Base-by-base conservation (phyloP, 345 rosid genomes). In the Turnera subulata region DNA sequence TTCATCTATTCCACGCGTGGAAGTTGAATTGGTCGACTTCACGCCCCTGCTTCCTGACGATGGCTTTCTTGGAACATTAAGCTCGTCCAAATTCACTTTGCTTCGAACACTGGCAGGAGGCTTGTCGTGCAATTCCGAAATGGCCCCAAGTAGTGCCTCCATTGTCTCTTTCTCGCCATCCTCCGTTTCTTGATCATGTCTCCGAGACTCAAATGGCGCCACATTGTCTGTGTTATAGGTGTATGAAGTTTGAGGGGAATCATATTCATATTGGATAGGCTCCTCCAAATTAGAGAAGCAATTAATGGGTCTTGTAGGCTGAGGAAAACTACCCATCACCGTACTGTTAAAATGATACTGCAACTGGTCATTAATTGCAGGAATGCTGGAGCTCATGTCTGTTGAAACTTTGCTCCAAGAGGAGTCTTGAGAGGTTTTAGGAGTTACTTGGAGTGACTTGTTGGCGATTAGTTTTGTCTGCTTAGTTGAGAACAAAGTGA, bases 271-370 rank as follows among this genome's bases (percentile, higher is more conserved):
- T 1, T 33, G 26, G 12, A 6, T 11, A 13, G 59, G 47, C 45
- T 50, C 37, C 37, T 23, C 50, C n/a, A n/a, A n/a, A n/a, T n/a
- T n/a, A 47, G 56, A 17, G 50, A 53, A 61, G 59, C 68, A 57
- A 35, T 50, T 48, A 11, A 63, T 13, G 15, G 80, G 76, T 58
- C 80, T 71, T 13, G 68, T 65, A 16, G 76, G 76, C 50, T 61
- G 71, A 25, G 74, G n/a, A n/a, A n/a, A 73, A 65, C 68, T 68
- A 2, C 5, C 52, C 5, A 29, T 46, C 19, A 6, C 15, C 32
- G 6, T 53, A n/a, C n/a, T n/a, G n/a, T n/a, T n/a, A n/a, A n/a
- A n/a, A n/a, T n/a, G n/a, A n/a, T n/a, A n/a, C n/a, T n/a, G n/a
- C n/a, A n/a, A n/a, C n/a, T n/a, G n/a, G n/a, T n/a, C n/a, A n/a